Evolutionary conservation across 164 flowering plant species (phyloP).

Genomic region (Piper longum): DNA sequence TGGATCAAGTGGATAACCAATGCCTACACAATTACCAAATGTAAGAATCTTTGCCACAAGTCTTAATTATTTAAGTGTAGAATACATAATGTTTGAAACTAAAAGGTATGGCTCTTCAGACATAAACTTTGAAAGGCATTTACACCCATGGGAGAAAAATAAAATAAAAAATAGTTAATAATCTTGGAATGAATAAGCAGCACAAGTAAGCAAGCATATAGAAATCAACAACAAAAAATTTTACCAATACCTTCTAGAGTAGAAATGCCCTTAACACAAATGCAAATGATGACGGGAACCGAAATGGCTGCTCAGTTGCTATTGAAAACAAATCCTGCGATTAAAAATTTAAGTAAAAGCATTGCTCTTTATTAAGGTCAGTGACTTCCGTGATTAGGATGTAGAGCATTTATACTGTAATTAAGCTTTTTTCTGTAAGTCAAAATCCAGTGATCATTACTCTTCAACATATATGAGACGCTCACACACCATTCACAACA

Average conservation of each 20-base stretch:
- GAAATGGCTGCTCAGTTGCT: slow-evolving; percentile 91
- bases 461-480: too few species aligned
- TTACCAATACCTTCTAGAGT: slow-evolving; percentile 72
- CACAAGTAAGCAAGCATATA: neutral
- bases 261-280: slow-evolving; percentile 87
- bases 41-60: slow-evolving; percentile 1
- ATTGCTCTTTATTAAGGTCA: too few species aligned
- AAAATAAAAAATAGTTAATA: neutral
- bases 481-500: neutral
- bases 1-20: slow-evolving; percentile 70
- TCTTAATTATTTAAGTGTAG: too few species aligned
- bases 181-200: neutral
- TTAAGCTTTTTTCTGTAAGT: too few species aligned
- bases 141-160: neutral
- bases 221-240: neutral
- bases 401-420: too few species aligned
- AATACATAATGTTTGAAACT: neutral
- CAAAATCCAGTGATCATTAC: too few species aligned
- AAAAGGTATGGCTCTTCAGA: neutral
- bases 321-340: slow-evolving; percentile 90
- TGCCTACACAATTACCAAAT: slow-evolving; percentile 37
- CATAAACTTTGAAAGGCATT: neutral
- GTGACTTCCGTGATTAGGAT: too few species aligned
- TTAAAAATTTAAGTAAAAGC: neutral
- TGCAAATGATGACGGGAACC: slow-evolving; percentile 86